Conservation (phyloP, 306 rosid genomes). For the Pyrus pyrifolia region DNA sequence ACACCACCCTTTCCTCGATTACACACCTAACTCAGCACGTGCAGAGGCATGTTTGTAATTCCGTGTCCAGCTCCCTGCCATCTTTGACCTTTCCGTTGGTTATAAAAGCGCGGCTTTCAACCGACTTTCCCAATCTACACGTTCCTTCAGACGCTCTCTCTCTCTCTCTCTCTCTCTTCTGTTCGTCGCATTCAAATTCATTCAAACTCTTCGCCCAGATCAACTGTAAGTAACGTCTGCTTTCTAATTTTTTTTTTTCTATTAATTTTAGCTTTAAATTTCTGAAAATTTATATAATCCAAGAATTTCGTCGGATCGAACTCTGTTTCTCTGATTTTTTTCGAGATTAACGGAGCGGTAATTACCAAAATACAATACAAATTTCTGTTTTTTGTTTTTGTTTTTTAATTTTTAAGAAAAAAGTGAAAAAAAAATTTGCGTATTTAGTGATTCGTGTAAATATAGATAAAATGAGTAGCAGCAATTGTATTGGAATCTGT, state of each 20-base stretch:
- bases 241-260: neutral
- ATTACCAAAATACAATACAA: neutral
- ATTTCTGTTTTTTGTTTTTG: neutral
- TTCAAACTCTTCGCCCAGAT: slow-evolving; percentile 20
- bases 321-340: slow-evolving; percentile 23
- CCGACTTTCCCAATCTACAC: neutral
- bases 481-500: slow-evolving; percentile 59
- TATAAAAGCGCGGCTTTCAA: slow-evolving; percentile 12
- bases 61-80: neutral
- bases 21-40: neutral
- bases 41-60: slow-evolving; percentile 33
- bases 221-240: slow-evolving; percentile 39
- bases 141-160: neutral
- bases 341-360: slow-evolving; percentile 12
- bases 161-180: neutral
- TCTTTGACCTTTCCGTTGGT: slow-evolving; percentile 18
- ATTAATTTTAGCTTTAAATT: neutral
- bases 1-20: neutral
- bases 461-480: slow-evolving; percentile 42
- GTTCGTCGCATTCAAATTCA: neutral
- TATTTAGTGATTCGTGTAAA: neutral
- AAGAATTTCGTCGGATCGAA: no score
- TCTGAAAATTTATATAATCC: neutral
- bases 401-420: neutral
- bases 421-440: neutral